Percentiles rank a stretch among this genome's conserved stretches.
Evolutionary conservation across 1,284 basidiomycete genomes (phyloP).

Genomic region (Testicularia cyperi): DNA sequence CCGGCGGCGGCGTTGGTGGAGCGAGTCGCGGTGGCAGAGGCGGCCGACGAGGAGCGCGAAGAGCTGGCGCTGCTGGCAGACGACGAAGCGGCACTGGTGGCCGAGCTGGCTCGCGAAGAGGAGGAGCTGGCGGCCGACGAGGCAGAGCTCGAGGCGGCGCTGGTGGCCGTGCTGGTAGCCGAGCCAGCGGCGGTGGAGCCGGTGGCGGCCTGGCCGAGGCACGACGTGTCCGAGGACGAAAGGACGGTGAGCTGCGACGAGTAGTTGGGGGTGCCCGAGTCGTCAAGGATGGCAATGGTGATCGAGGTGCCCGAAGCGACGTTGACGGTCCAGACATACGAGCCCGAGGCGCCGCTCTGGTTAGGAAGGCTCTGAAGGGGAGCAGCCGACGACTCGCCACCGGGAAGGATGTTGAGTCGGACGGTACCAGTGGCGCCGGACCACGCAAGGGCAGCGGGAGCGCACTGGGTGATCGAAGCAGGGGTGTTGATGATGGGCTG

Average conservation of each 20-base stretch:
- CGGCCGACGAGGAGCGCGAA: background rate
- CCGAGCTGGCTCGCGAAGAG: conserved; percentile 8
- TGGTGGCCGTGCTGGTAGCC: conserved; percentile 7
- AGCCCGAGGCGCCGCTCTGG: conserved; percentile 37
- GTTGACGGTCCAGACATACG: conserved; percentile 56
- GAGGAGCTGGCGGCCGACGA: conserved; percentile 11
- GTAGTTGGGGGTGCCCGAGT: conserved; percentile 42
- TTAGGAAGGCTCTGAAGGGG: conserved; percentile 37
- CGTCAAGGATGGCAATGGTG: conserved; percentile 55
- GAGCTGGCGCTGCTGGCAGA: conserved; percentile 2
- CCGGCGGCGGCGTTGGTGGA: conserved; percentile 16
- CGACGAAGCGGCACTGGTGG: conserved; percentile 2
- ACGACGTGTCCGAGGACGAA: conserved; percentile 24
- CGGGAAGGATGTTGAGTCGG: conserved; percentile 28
- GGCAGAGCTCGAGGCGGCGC: conserved; percentile 6
- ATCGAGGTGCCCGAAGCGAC: conserved; percentile 52
- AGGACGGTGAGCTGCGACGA: conserved; percentile 26
- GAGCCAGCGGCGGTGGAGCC: conserved; percentile 1
- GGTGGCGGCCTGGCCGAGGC: conserved; percentile 17
- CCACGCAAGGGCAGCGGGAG: conserved; percentile 31
- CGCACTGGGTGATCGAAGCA: conserved; percentile 32
- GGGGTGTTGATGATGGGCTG: conserved; percentile 33
- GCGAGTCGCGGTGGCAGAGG: background rate
- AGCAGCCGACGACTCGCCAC: conserved; percentile 33
- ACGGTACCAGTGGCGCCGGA: conserved; percentile 24